Base-by-base conservation (phyloP, 768 basidiomycete genomes). In the Lactarius sanguifluus region DNA sequence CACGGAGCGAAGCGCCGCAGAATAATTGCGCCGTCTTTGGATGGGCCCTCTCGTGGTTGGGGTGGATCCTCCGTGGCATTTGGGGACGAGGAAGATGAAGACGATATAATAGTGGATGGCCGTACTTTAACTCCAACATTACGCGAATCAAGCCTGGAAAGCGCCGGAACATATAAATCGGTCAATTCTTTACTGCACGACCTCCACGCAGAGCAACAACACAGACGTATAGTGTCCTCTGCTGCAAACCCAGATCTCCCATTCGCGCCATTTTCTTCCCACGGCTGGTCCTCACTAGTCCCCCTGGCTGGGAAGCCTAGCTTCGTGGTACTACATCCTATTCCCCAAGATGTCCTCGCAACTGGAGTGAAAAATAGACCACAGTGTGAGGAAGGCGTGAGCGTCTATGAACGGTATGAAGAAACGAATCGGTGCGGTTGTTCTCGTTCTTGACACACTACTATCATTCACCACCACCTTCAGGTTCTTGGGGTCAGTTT, bases 141-240 rank as follows among this genome's bases (percentile, higher is more conserved):
- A 8, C 16, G 13, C 10, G 78, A 45, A 25, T 56, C 25, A 5
- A 38, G 52, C 30, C n/a, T 54, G 28, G 38, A 57, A 36, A 23
- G 47, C 36, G 66, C 74, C 15, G 75, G 74, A 57, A 77, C 71
- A 77, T 93, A 92, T 77, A 82, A 82, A 72, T 77, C 79, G 38
- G 79, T 83, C 64, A 93, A 93, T 75, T 82, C 70, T 57, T 77
- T 90, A 69, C 83, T 93, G 43, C 85, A 88, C 64, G 86, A 91
- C 71, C 74, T 92, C 60, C 91, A 92, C 71, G 80, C 85, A 45
- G 80, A 87, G 28, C 82, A 89, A 69, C 85, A 88, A 62, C 87
- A 90, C 71, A 81, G 89, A 59, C 77, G 85, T 40, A 65, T 86
- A 30, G 85, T 79, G 43, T 67, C 69, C 16, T n/a, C 69, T 32